Percentiles rank a stretch among this genome's conserved stretches.
Conservation (phyloP, 2,329 filamentous ascomycete species). For the Colletotrichum acutatum region DNA sequence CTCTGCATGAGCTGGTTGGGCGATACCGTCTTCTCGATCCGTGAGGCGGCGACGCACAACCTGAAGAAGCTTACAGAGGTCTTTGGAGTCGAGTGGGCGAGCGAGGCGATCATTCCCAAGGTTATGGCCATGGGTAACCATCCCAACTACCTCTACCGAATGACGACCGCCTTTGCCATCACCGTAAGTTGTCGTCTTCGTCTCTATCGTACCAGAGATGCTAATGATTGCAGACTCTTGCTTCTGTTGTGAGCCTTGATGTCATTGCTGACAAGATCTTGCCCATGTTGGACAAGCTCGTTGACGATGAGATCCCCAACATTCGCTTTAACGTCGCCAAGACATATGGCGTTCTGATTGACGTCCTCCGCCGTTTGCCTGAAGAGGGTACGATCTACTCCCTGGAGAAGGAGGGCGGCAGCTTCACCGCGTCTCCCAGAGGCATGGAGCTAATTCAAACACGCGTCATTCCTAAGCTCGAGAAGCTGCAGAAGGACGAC, state of each 20-base stretch:
- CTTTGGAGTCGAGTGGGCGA: constrained; percentile 98
- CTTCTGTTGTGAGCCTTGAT: constrained; percentile 90
- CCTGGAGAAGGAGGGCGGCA: constrained; percentile 80
- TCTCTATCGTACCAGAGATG: constrained; percentile 36
- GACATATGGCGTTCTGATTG: constrained; percentile 90
- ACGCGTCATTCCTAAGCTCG: constrained; percentile 87
- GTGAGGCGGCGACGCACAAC: constrained; percentile 96
- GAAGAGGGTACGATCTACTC: constrained; percentile 88
- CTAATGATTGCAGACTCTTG: constrained; percentile 77
- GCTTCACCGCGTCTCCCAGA: constrained; percentile 73
- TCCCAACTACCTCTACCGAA: constrained; percentile 98
- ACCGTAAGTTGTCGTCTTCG: constrained; percentile 73
- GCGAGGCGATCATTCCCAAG: constrained; percentile 96
- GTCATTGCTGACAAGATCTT: constrained; percentile 94
- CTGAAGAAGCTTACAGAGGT: constrained; percentile 98
- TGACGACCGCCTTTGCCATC: constrained; percentile 99
- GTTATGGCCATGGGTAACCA: constrained; percentile 99
- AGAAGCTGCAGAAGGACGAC: constrained; percentile 96
- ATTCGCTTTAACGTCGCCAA: constrained; percentile 99
- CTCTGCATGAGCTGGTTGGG: constrained; percentile 99
- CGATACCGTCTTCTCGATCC: constrained; percentile 98
- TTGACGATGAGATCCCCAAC: constrained; percentile 95
- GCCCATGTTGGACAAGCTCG: constrained; percentile 95
- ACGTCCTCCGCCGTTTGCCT: constrained; percentile 90
- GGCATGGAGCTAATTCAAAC: constrained; percentile 85